Evolutionary conservation across 495 filamentous ascomycete species (phyloP), one percentile per base, ranked within the genome.

Genomic region (Polyplosphaeria fusca): DNA sequence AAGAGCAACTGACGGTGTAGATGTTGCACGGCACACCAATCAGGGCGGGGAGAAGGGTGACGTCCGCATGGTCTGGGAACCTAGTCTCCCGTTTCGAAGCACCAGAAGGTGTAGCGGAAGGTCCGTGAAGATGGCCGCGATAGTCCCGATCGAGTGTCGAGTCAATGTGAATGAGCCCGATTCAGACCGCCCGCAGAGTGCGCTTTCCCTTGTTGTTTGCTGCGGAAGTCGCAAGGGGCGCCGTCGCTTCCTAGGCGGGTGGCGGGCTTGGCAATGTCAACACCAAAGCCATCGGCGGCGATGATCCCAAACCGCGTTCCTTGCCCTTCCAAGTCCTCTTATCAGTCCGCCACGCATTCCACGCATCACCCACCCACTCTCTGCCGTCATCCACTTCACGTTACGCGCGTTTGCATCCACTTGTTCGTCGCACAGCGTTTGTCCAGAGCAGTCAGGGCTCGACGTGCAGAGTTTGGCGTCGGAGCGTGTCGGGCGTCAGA

Each of bases 231-330:
- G 5, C 9, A 18, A 28, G 16, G 23, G 24, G 45, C 19, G 24
- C 11, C 19, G 7, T 43, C 24, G 23, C 19, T 47, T n/a, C 20
- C 12, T 23, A 7, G 16, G 7, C 16, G 45, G 22, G 13, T 16
- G 19, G 13, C 22, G 26, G 46, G 30, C 30, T 35, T n/a, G 39
- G 39, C 39, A 52, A 40, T 28, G 47, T 58, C 55, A 52, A 58
- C 55, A 58, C 55, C 55, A 58, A 51, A 46, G 47, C 26, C 7
- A n/a, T 35, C 30, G 7, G 30, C 30, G 30, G 7, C 30, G 39
- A 42, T 42, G 9, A 42, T 42, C 39, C 39, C 20, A 18, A 9
- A 13, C 32, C 5, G n/a, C 42, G 16, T 18, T 32, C 37, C 25
- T 28, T 39, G 24, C 27, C 13, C 12, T 18, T 20, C 16, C 16